phyloP scores from a whole-genome alignment of 257 asterid genomes.

The Nicotiana tomentosiformis region DNA sequence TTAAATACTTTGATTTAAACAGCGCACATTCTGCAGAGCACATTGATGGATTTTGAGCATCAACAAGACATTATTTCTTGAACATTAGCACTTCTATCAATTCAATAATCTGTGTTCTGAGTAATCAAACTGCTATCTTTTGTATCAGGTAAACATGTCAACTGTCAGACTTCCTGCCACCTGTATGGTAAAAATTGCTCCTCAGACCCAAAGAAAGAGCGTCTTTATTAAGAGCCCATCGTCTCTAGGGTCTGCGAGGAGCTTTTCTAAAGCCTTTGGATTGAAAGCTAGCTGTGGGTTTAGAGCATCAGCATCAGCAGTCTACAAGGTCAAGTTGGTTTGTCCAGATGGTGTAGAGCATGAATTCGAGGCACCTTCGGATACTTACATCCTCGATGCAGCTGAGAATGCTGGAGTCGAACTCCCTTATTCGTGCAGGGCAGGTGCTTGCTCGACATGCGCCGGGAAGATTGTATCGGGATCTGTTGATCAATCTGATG shows the following conservation, averaged over 20 bases:
- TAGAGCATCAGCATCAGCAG: conserved; percentile 46
- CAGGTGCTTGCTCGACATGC: conserved; percentile 92
- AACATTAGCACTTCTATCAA: neutral
- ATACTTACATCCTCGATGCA: conserved; percentile 62
- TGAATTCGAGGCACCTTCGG: conserved; percentile 61
- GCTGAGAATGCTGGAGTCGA: conserved; percentile 74
- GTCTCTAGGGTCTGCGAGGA: conserved; percentile 37
- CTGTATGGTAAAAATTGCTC: conserved; percentile 35
- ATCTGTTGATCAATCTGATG: conserved; percentile 66
- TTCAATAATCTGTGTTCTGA: neutral
- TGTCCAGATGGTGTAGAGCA: conserved; percentile 53
- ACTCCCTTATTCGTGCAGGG: conserved; percentile 85
- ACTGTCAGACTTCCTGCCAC: conserved; percentile 39
- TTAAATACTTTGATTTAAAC: neutral
- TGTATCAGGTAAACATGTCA: conserved; percentile 57
- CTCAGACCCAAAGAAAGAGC: conserved; percentile 25
- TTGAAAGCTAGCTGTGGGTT: conserved; percentile 42
- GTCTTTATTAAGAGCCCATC: conserved; percentile 39
- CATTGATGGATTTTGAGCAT: neutral
- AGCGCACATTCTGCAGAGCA: neutral
- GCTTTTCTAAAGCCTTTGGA: conserved; percentile 42
- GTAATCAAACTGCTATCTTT: neutral
- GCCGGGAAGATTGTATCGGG: conserved; percentile 62
- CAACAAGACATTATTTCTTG: neutral
- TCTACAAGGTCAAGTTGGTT: conserved; percentile 64